These are phyloP conservation scores for Ophiobolus disseminans DNA, from an alignment of 2,329 filamentous ascomycete genomes.

Conservation along the genomic window DNA sequence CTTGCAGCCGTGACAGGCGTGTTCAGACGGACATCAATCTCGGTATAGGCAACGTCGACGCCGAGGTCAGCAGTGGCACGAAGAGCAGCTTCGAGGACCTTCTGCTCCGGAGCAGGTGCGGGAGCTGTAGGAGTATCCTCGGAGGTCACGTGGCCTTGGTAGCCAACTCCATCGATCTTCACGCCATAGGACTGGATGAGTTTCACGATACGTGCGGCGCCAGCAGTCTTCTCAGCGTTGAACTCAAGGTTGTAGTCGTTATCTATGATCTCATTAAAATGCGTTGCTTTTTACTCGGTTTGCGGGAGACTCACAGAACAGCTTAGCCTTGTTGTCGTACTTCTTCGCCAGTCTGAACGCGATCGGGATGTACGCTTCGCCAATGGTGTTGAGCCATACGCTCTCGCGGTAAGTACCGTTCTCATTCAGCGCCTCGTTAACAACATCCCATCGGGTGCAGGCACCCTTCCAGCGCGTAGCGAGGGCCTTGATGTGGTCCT, in stretches of 20 bases:
- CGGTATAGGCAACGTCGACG: slow-evolving; percentile 67
- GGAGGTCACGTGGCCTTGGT: slow-evolving; percentile 64
- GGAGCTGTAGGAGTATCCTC: slow-evolving; percentile 59
- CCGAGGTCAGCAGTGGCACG: slow-evolving; percentile 60
- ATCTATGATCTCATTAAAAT: slow-evolving; percentile 31
- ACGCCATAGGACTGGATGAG: slow-evolving; percentile 51
- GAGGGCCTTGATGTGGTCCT: slow-evolving; percentile 51
- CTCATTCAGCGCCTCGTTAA: slow-evolving; percentile 55
- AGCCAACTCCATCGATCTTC: slow-evolving; percentile 68
- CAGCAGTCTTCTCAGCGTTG: slow-evolving; percentile 53
- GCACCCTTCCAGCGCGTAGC: slow-evolving; percentile 49
- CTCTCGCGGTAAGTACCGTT: slow-evolving; percentile 53
- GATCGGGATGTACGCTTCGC: slow-evolving; percentile 55
- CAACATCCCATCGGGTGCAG: slow-evolving; percentile 52
- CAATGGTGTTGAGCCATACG: slow-evolving; percentile 54
- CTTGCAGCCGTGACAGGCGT: slow-evolving; percentile 56
- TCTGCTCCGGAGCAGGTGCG: slow-evolving; percentile 53
- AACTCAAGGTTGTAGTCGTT: slow-evolving; percentile 71
- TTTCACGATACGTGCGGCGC: slow-evolving; percentile 47
- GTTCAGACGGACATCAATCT: slow-evolving; percentile 64
- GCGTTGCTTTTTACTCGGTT: not conserved
- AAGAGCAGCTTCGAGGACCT: slow-evolving; percentile 57
- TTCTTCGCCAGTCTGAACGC: slow-evolving; percentile 53
- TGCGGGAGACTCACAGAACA: slow-evolving; percentile 54
- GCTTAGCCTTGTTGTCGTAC: slow-evolving; percentile 49